These are phyloP conservation scores for Crithidia bombi DNA, from an alignment of 208 protist species.

Conservation along the genomic window DNA sequence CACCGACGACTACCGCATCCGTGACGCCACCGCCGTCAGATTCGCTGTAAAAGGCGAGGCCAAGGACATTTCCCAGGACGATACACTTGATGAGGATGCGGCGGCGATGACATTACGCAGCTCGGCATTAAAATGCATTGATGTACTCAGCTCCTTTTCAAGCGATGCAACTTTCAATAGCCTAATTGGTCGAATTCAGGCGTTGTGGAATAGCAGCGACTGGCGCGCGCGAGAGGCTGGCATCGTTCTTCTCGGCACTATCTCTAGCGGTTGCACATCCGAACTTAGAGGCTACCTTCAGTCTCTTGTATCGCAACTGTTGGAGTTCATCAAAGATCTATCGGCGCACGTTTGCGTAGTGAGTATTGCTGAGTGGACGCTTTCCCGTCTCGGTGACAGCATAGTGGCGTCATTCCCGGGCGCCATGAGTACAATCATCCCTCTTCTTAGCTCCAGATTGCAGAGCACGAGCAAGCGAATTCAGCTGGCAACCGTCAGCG, in stretches of 20 bases:
- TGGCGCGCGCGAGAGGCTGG: slow-evolving; percentile 69
- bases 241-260: slow-evolving; percentile 82
- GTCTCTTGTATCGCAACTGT: slow-evolving; percentile 51
- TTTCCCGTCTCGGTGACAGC: slow-evolving; percentile 70
- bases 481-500: slow-evolving; percentile 70
- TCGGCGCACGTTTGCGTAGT: slow-evolving; percentile 79
- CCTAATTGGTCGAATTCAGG: slow-evolving; percentile 54
- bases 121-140: slow-evolving; percentile 76
- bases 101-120: slow-evolving; percentile 75
- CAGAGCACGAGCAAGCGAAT: slow-evolving; percentile 83
- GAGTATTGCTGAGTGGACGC: slow-evolving; percentile 85
- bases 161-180: slow-evolving; percentile 47
- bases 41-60: slow-evolving; percentile 44
- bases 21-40: slow-evolving; percentile 55
- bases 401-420: slow-evolving; percentile 34
- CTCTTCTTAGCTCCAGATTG: slow-evolving; percentile 50
- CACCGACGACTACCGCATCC: slow-evolving; percentile 76
- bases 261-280: slow-evolving; percentile 61
- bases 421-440: slow-evolving; percentile 43
- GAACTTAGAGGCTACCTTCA: slow-evolving; percentile 50
- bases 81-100: slow-evolving; percentile 65
- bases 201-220: slow-evolving; percentile 59
- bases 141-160: slow-evolving; percentile 63
- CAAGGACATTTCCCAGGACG: slow-evolving; percentile 81
- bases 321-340: slow-evolving; percentile 44